Evolutionary conservation across 169 alveolate genomes (phyloP).

Genomic region (Babesia divergens): DNA sequence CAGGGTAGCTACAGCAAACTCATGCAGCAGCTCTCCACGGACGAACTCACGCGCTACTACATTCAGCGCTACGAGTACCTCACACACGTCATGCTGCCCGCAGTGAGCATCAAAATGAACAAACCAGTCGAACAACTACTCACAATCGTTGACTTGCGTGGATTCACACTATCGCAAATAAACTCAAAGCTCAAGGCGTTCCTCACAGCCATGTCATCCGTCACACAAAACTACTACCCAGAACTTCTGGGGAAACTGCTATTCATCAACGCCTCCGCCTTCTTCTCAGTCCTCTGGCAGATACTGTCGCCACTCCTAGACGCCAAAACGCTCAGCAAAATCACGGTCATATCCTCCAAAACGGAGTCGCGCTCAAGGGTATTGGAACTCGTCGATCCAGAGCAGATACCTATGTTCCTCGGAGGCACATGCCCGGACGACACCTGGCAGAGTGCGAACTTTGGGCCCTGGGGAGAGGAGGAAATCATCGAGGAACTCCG

Average conservation of each 20-base stretch:
- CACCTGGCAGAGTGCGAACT: conserved; percentile 31
- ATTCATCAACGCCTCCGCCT: conserved; percentile 85
- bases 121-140: conserved; percentile 61
- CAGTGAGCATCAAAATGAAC: conserved; percentile 8
- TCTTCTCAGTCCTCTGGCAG: conserved; percentile 87
- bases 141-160: conserved; percentile 71
- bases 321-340: conserved; percentile 85
- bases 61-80: conserved; percentile 62
- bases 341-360: conserved; percentile 77
- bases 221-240: conserved; percentile 90
- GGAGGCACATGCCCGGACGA: conserved; percentile 71
- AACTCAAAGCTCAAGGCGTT: conserved; percentile 64
- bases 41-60: conserved; percentile 52
- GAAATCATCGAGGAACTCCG: conserved; percentile 38
- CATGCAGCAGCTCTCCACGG: conserved; percentile 29
- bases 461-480: conserved; percentile 65
- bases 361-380: conserved; percentile 59
- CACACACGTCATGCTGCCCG: conserved; percentile 61
- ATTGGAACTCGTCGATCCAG: conserved; percentile 66
- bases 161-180: conserved; percentile 63
- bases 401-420: conserved; percentile 70
- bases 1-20: conserved; percentile 57
- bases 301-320: conserved; percentile 85
- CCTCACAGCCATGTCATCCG: conserved; percentile 68
- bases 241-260: conserved; percentile 86